phyloP scores from a whole-genome alignment of 345 rosid genomes.

The Garcia nutans region DNA sequence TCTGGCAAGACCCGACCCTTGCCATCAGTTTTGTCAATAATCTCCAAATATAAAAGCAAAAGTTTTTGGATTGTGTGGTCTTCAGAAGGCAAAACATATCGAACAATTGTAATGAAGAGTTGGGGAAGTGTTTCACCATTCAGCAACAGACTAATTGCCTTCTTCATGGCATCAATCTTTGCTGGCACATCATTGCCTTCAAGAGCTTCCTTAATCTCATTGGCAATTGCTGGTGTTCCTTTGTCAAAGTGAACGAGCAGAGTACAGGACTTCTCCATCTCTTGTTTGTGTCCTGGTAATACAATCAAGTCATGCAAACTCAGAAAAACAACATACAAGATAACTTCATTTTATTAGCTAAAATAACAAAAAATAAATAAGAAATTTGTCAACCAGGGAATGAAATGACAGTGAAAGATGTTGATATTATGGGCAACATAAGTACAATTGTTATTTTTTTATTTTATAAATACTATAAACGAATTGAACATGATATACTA shows the following conservation, averaged over 20 bases:
- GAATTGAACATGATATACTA: neutral
- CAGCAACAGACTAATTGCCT: slow-evolving; percentile 82
- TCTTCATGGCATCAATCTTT: slow-evolving; percentile 83
- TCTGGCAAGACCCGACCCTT: slow-evolving; percentile 81
- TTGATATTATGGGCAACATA: no score
- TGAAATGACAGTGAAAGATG: neutral
- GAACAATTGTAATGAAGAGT: slow-evolving; percentile 86
- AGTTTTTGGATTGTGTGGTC: slow-evolving; percentile 94
- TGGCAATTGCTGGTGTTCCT: slow-evolving; percentile 76
- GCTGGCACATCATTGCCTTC: slow-evolving; percentile 69
- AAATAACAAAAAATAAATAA: neutral
- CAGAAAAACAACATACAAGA: neutral
- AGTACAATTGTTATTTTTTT: neutral
- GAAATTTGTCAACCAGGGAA: neutral
- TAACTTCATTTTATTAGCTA: neutral
- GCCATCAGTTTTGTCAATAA: slow-evolving; percentile 79
- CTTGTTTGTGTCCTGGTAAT: slow-evolving; percentile 8
- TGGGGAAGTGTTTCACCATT: slow-evolving; percentile 94
- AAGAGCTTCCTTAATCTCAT: slow-evolving; percentile 92
- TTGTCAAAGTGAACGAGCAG: slow-evolving; percentile 82
- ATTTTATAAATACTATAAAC: neutral
- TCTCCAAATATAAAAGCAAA: slow-evolving; percentile 81
- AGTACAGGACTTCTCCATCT: slow-evolving; percentile 90
- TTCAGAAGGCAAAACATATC: slow-evolving; percentile 88
- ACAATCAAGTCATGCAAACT: slow-evolving; percentile 5